Conservation (phyloP, 2,329 filamentous ascomycete species). For the Aspergillus neotritici region DNA sequence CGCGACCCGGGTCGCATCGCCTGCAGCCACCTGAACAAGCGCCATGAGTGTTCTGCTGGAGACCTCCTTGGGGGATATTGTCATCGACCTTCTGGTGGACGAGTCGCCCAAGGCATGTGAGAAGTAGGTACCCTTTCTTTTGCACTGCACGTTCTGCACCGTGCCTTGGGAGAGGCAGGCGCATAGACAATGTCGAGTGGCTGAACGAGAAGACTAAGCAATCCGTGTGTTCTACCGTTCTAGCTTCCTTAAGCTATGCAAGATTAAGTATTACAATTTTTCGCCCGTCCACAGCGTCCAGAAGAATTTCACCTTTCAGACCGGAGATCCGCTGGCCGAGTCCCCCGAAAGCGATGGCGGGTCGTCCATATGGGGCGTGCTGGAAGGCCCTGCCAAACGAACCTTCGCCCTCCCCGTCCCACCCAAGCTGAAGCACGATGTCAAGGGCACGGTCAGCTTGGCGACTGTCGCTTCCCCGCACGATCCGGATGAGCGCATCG, state of each 20-base stretch:
- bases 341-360: conserved; percentile 85
- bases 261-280: conserved; percentile 99
- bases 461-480: conserved; percentile 73
- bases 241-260: conserved; percentile 97
- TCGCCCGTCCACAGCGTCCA: conserved; percentile 87
- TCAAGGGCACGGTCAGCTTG: conserved; percentile 94
- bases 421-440: conserved; percentile 78
- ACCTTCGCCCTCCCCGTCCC: conserved; percentile 81
- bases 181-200: conserved; percentile 33
- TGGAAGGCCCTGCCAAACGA: conserved; percentile 64
- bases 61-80: conserved; percentile 87
- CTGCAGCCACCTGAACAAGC: conserved; percentile 10
- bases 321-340: conserved; percentile 83
- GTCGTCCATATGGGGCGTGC: conserved; percentile 81
- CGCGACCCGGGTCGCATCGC: conserved; percentile 11
- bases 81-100: conserved; percentile 85
- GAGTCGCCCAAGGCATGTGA: conserved; percentile 88
- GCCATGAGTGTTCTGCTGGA: conserved; percentile 89
- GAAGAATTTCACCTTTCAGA: conserved; percentile 93
- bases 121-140: conserved; percentile 61
- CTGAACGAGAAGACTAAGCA: conserved; percentile 55
- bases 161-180: not conserved
- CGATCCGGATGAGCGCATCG: conserved; percentile 75
- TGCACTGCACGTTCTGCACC: conserved; percentile 4
- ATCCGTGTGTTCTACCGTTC: conserved; percentile 30